phyloP scores from a whole-genome alignment of 2,329 filamentous ascomycete species.

The Penicillium psychrosexuale region DNA sequence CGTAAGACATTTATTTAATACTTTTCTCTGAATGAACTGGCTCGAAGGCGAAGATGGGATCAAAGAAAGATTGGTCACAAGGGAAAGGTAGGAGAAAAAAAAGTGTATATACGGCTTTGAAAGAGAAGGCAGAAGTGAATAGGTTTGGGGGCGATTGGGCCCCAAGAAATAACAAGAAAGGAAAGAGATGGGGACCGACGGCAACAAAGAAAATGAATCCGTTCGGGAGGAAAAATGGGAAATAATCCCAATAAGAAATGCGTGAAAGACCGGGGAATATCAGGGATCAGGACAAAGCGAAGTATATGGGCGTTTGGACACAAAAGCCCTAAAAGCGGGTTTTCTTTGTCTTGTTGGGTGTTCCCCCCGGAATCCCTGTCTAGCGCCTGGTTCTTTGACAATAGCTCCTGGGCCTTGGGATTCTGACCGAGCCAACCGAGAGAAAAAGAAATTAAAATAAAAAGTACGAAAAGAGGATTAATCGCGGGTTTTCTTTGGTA shows the following conservation, averaged over 20 bases:
- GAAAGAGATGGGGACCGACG: background rate
- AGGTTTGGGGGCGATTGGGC: background rate
- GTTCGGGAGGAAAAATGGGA: conserved; percentile 8
- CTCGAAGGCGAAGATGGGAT: conserved; percentile 8
- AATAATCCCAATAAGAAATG: conserved; percentile 8
- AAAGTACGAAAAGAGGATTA: background rate
- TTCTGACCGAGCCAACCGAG: conserved; percentile 23
- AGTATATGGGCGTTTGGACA: conserved; percentile 11
- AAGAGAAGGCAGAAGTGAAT: conserved; percentile 17
- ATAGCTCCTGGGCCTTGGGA: conserved; percentile 14
- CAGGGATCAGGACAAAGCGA: conserved; percentile 6
- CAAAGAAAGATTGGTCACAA: background rate
- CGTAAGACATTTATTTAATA: conserved; percentile 46
- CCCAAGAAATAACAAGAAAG: conserved; percentile 17
- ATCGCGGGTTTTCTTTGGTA: background rate
- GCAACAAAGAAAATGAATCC: conserved; percentile 10
- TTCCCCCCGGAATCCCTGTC: conserved; percentile 11
- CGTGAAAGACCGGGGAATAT: conserved; percentile 2
- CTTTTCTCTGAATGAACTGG: conserved; percentile 9
- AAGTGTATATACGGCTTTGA: conserved; percentile 3
- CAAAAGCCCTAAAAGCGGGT: conserved; percentile 7
- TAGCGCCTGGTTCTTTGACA: conserved; percentile 20
- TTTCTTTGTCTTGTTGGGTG: conserved; percentile 9
- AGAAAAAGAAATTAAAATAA: background rate
- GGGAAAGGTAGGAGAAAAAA: conserved; percentile 4